Percentiles rank a stretch among this genome's conserved stretches.
Evolutionary conservation across 768 basidiomycete species (phyloP).

Genomic region (Obba rivulosa): DNA sequence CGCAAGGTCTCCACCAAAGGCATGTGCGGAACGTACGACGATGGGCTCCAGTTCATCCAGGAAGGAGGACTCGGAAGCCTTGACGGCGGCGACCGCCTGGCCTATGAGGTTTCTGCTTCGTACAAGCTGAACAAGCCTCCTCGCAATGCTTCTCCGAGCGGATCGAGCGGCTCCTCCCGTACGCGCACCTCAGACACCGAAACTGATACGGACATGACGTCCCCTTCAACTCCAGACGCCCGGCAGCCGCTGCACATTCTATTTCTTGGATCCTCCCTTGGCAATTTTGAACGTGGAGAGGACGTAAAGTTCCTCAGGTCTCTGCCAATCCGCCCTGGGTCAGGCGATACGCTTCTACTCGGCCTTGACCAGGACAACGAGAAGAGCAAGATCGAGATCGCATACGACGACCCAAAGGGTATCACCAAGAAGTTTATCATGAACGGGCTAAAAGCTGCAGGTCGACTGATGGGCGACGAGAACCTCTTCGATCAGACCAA

Average conservation of each 20-base stretch:
- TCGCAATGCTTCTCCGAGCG: slow-evolving; percentile 34
- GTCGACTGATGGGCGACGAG: slow-evolving; percentile 63
- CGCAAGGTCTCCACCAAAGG: slow-evolving; percentile 81
- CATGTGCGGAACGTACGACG: slow-evolving; percentile 88
- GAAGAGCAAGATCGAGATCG: slow-evolving; percentile 64
- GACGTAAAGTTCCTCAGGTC: slow-evolving; percentile 70
- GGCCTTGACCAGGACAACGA: slow-evolving; percentile 88
- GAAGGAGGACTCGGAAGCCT: slow-evolving; percentile 50
- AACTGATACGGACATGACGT: slow-evolving; percentile 20
- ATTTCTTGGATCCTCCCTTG: slow-evolving; percentile 89
- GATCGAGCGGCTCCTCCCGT: slow-evolving; percentile 16
- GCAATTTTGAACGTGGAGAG: slow-evolving; percentile 76
- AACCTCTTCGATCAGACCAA: slow-evolving; percentile 55
- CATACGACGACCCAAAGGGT: slow-evolving; percentile 81
- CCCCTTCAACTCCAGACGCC: slow-evolving; percentile 45
- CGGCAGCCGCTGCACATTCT: slow-evolving; percentile 68
- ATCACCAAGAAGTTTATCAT: slow-evolving; percentile 75
- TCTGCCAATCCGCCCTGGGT: slow-evolving; percentile 69
- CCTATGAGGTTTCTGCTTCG: slow-evolving; percentile 7
- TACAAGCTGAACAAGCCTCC: slow-evolving; percentile 10
- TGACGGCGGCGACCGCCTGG: slow-evolving; percentile 9
- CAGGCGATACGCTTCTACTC: slow-evolving; percentile 79
- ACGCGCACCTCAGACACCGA: slow-evolving; percentile 9
- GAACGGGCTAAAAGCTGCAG: slow-evolving; percentile 75
- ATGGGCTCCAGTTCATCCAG: slow-evolving; percentile 75